Conservation (phyloP, 2,329 filamentous ascomycete species). For the Ascochyta lentis region DNA sequence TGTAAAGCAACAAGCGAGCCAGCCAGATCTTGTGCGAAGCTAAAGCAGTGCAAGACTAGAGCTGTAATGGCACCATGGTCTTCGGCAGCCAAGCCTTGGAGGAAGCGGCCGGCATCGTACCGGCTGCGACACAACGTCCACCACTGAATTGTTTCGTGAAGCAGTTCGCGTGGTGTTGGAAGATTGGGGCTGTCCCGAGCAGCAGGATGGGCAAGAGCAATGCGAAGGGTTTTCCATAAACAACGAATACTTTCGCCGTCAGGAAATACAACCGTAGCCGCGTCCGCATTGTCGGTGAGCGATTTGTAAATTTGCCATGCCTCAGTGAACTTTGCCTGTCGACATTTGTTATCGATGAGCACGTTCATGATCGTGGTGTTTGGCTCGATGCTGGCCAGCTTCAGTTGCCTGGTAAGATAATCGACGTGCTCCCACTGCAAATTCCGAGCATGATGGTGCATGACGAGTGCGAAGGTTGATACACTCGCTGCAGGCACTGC, state of each 20-base stretch:
- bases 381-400: constrained; percentile 26
- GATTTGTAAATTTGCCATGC: constrained; percentile 39
- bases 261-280: constrained; percentile 33
- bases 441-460: constrained; percentile 38
- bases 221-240: constrained; percentile 44
- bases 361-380: constrained; percentile 43
- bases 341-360: constrained; percentile 39
- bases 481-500: constrained; percentile 36
- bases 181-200: constrained; percentile 27
- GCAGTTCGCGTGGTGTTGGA: constrained; percentile 41
- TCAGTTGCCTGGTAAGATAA: constrained; percentile 38
- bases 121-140: constrained; percentile 33
- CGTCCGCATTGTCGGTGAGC: constrained; percentile 31
- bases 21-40: constrained; percentile 39
- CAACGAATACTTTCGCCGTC: constrained; percentile 37
- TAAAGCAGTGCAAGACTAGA: constrained; percentile 47
- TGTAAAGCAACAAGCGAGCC: constrained; percentile 47
- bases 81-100: constrained; percentile 32
- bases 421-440: constrained; percentile 46
- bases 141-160: constrained; percentile 41
- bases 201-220: constrained; percentile 32
- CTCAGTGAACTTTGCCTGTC: constrained; percentile 37
- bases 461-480: constrained; percentile 42
- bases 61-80: constrained; percentile 31
- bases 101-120: constrained; percentile 36